phyloP scores from a whole-genome alignment of 495 filamentous ascomycete genomes.

The Beverwykella pulmonaria region DNA sequence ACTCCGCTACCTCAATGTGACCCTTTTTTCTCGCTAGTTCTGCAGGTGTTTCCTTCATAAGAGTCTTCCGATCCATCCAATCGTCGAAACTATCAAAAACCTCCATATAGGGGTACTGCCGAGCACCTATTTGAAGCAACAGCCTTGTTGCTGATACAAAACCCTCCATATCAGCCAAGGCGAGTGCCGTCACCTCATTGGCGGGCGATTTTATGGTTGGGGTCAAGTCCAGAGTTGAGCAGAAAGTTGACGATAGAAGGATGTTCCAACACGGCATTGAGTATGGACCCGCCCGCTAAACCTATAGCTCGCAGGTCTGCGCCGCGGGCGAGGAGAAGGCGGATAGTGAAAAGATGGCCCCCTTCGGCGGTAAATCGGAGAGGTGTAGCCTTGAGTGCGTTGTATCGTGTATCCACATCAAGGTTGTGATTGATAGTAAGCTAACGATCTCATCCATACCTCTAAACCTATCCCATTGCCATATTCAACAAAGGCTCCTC shows the following conservation, averaged over 20 bases:
- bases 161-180: neutral
- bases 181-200: neutral
- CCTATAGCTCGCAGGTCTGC: neutral
- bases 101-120: neutral
- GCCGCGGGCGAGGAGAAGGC: neutral
- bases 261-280: neutral
- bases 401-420: neutral
- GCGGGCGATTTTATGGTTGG: neutral
- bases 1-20: neutral
- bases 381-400: neutral
- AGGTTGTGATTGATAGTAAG: neutral
- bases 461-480: neutral
- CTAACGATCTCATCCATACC: neutral
- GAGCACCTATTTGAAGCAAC: neutral
- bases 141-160: neutral
- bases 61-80: neutral
- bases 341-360: neutral
- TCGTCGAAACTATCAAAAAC: neutral
- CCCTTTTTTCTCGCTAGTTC: neutral
- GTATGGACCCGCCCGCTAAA: neutral
- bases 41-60: neutral
- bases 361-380: neutral
- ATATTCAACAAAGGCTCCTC: neutral
- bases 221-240: neutral
- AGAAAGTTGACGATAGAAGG: neutral